Evolutionary conservation across 1,139 yeast genomes (phyloP), one percentile per base, ranked within the genome.

Genomic region (Blastobotrys arbuscula): DNA sequence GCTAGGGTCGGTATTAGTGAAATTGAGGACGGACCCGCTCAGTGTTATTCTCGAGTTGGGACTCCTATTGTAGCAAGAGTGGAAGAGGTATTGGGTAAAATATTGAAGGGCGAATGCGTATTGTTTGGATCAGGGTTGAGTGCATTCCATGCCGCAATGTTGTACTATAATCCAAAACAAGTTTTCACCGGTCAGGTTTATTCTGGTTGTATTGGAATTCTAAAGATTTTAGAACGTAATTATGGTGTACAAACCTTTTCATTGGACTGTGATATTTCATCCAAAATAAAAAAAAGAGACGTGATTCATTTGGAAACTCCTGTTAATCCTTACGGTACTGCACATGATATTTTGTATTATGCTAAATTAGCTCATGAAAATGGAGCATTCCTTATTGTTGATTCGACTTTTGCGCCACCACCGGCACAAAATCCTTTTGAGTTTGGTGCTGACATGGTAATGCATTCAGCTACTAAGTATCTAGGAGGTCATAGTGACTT

Each of bases 401-500:
- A 90, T 64, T 78, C 96, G 0, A 90, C 97, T 0, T 82, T 90
- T 65, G 97, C 96, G 2, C 97, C 97, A 23, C 95, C 95, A 15
- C 96, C 96, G 8, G 69, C 89, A 50, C 89, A 81, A 61, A 77
- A 84, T 55, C 92, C 95, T 6, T 88, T 87, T 68, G 72, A 75
- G 37, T 82, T 76, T 57, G 96, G 92, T 40, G 95, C 84, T 30
- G 96, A 89, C 65, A 67, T 86, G 59, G 78, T 89, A n/a, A 71
- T 89, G 79, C 96, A 89, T 67, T 86, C 96, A 1, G 96, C 90
- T 0, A 87, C 96, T 2, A 89, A 89, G 64, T 89, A 81, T 67
- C 82, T 88, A 62, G 96, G 95, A 34, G 97, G 97, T 20, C 96
- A 89, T 65, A 84, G 95, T n/a, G 97, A 90, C 65, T 69, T 88